phyloP scores from a whole-genome alignment of 2,329 filamentous ascomycete species.

The Xylariales sp. region DNA sequence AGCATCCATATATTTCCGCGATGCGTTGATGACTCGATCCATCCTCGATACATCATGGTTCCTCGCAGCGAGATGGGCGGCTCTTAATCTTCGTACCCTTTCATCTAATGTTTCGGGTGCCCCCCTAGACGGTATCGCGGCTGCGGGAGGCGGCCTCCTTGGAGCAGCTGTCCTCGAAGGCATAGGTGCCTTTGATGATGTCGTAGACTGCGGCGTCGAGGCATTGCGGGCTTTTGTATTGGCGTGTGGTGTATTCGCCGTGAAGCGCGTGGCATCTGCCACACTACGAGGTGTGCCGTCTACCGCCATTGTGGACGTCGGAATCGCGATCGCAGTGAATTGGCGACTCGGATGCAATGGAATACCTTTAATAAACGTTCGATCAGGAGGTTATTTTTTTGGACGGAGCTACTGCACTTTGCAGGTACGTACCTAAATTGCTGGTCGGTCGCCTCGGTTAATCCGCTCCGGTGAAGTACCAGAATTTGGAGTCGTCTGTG shows the following conservation, averaged over 20 bases:
- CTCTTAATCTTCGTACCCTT: slow-evolving; percentile 63
- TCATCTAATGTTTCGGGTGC: slow-evolving; percentile 60
- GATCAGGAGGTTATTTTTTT: too few relatives aligned
- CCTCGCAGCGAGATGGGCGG: slow-evolving; percentile 63
- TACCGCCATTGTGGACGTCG: slow-evolving; percentile 12
- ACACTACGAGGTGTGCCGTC: slow-evolving; percentile 57
- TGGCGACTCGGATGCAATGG: too few relatives aligned
- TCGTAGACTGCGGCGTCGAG: slow-evolving; percentile 13
- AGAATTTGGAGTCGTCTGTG: too few relatives aligned
- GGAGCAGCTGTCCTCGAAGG: neutral
- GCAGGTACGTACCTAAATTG: too few relatives aligned
- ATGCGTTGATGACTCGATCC: slow-evolving; percentile 44
- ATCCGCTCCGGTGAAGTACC: too few relatives aligned
- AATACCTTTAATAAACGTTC: too few relatives aligned
- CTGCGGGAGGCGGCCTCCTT: slow-evolving; percentile 10
- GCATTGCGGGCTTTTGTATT: slow-evolving; percentile 47
- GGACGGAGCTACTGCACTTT: too few relatives aligned
- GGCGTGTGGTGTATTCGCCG: slow-evolving; percentile 65
- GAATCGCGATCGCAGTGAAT: neutral
- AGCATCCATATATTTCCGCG: slow-evolving; percentile 48
- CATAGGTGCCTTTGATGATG: slow-evolving; percentile 1
- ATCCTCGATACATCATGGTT: slow-evolving; percentile 50
- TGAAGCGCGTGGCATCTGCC: slow-evolving; percentile 77
- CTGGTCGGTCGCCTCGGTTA: too few relatives aligned
- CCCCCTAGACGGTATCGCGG: slow-evolving; percentile 23